Evolutionary conservation across 371 early-diverging fungal genomes (phyloP), one percentile per base, ranked within the genome.

Genomic region (Rhizopus arrhizus): DNA sequence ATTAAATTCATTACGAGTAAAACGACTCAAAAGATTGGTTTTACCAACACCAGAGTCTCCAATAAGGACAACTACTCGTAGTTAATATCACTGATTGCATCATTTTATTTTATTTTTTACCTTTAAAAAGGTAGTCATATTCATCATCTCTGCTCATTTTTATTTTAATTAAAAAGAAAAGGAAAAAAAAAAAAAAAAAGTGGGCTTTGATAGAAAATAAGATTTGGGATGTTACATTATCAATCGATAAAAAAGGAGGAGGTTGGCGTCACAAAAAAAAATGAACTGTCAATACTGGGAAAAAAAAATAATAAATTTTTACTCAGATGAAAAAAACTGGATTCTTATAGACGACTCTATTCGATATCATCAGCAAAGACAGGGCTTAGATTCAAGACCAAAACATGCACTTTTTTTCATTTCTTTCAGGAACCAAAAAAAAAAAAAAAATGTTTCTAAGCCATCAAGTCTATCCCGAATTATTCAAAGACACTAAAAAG

Each of bases 31-130:
- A 32, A 99, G 89, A 80, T 98, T 98, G 65, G 99, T 97, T 77
- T 99, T 99, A 61, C 99, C 99, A 65, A 99, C 99, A 40, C 99
- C 98, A 29, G 99, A 97, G 76, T 99, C 99, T 46, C 99, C 99
- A 82, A 99, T 99, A 53, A 99, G 85, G 29, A 99, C 99, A 80
- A 99, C 98, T 95, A 15, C 22, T 9, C 42, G 6, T 28, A 11
- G 32, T 42, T n/a, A 36, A 51, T 22, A 2, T 36, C 11, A 5
- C 43, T 15, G 5, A 43, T 43, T n/a, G 8, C 41, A 12, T 48
- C 12, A 13, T 51, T 41, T 51, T 33, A n/a, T 38, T 13, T 15
- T 40, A 29, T 16, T 12, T n/a, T 59, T 55, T 83, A 91, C 94
- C 92, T 80, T 95, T 95, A 81, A 95, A 95, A 59, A 95, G 85